Base-by-base conservation (phyloP, 495 filamentous ascomycete genomes). In the Echria macrotheca region DNA sequence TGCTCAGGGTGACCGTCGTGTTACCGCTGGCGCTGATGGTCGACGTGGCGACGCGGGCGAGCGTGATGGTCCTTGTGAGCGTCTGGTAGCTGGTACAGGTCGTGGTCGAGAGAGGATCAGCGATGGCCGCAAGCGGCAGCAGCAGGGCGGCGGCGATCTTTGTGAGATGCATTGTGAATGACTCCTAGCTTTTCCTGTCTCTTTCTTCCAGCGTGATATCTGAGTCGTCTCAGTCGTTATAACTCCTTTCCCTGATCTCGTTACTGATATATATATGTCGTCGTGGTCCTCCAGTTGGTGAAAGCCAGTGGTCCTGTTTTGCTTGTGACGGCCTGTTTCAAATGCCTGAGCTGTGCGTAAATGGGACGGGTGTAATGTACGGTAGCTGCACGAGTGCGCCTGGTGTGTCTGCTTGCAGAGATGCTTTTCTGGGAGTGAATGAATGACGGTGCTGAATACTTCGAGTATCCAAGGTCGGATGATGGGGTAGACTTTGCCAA, bases 401-500 rank as follows among this genome's bases (percentile, higher is more conserved):
- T 31, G 28, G 12, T 37, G 5, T 37, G 35, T 18, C 15, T 15
- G 32, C 32, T 11, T 12, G 32, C 35, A n/a, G n/a, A n/a, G n/a
- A n/a, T n/a, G n/a, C n/a, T n/a, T n/a, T n/a, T n/a, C n/a, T n/a
- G n/a, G n/a, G 26, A 29, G 39, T 54, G 53, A 65, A 65, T 49
- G 67, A 69, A 62, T 68, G 67, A 62, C 56, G 17, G 50, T n/a
- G 52, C 50, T 64, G 65, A 69, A 70, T 63, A 71, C 64, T 64
- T 67, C 63, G 59, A 68, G 61, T 72, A 69, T 56, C 66, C 70
- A 66, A 63, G 56, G 52, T 59, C 49, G 53, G 56, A 52, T n/a
- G 41, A 35, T 18, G 24, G 49, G 56, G 58, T 63, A 72, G 71
- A 76, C 74, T 78, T 71, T 78, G 74, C 74, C 73, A 78, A 78